Base-by-base conservation (phyloP, 2,329 filamentous ascomycete genomes). In the Microdochium paspali region DNA sequence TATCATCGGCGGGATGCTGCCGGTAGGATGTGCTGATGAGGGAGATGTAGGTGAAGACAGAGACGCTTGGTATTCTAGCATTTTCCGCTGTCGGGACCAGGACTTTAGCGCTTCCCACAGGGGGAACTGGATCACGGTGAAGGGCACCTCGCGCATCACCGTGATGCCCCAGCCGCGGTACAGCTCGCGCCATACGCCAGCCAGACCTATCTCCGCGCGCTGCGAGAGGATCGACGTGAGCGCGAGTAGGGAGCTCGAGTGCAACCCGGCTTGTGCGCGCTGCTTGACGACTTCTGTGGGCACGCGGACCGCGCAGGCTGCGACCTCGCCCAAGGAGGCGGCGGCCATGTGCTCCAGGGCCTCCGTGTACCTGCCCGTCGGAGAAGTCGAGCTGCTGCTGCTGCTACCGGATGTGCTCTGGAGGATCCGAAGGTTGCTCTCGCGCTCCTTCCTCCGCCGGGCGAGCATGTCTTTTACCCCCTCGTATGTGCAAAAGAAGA, bases 251-350 rank as follows among this genome's bases (percentile, higher is more conserved):
- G 81, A 86, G 5, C 79, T 82, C 4, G 87, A 82, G 67, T 90
- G 84, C 59, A 90, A 82, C 5, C 83, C 82, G 0, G 93, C 93
- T 68, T 98, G 93, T 18, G 93, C 90, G 50, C 94, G 79, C 74
- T 97, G 93, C 77, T 98, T 98, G 58, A 98, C 79, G 4, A 98
- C 93, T 64, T 98, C 93, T 0, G 90, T 97, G 9, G 93, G 93
- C 20, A 98, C 93, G 47, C 93, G 76, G 6, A 98, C 83, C 1
- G 90, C 82, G 66, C 93, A 98, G 1, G 93, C 94, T 3, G 91
- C 89, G 2, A 97, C 75, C 67, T 98, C 93, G 46, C 93, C 94
- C 43, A 90, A 62, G 42, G 81, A 87, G 1, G 90, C 93, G 1
- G 93, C 90, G 1, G 84, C 61, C 82, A 96, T 96, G 68, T 96